A percentile compares a stretch with the other conserved stretches of the same genome.
These are phyloP conservation scores for Pholiota adiposa DNA, from an alignment of 1,284 basidiomycete species.

Conservation along the genomic window DNA sequence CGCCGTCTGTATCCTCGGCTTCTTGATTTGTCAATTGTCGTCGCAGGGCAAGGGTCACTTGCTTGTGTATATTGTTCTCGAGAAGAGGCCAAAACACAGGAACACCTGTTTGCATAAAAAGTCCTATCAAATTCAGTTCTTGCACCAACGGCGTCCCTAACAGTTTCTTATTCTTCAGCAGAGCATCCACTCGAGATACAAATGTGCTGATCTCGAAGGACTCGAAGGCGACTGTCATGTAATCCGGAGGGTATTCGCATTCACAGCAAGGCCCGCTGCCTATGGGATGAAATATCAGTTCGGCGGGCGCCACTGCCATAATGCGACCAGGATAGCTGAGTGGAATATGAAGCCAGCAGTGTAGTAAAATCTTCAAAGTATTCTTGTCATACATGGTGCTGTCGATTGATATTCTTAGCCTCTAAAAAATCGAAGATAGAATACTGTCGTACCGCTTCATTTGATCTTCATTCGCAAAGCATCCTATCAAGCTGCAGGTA, in stretches of 20 bases:
- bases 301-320: not conserved
- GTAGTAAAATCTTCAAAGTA: conserved; percentile 3
- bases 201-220: conserved; percentile 4
- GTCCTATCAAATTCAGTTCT: not conserved
- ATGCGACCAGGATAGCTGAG: not conserved
- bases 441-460: conserved; percentile 2
- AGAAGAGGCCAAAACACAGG: conserved; percentile 1
- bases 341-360: conserved; percentile 7
- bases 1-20: not conserved
- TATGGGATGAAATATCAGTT: not conserved
- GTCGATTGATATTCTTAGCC: not conserved
- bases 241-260: not conserved
- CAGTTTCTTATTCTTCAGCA: conserved; percentile 4
- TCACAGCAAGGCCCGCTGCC: not conserved
- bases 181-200: conserved; percentile 6
- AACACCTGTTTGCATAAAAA: not conserved
- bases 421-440: not conserved
- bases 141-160: not conserved
- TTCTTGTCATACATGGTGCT: conserved; percentile 9
- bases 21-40: conserved; percentile 1
- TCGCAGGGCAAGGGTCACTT: not conserved
- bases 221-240: not conserved
- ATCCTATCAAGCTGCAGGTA: conserved; percentile 2
- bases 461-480: not conserved
- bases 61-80: conserved; percentile 1